Base-by-base conservation (phyloP, 2,329 filamentous ascomycete species). In the Cladophialophora bantiana region DNA sequence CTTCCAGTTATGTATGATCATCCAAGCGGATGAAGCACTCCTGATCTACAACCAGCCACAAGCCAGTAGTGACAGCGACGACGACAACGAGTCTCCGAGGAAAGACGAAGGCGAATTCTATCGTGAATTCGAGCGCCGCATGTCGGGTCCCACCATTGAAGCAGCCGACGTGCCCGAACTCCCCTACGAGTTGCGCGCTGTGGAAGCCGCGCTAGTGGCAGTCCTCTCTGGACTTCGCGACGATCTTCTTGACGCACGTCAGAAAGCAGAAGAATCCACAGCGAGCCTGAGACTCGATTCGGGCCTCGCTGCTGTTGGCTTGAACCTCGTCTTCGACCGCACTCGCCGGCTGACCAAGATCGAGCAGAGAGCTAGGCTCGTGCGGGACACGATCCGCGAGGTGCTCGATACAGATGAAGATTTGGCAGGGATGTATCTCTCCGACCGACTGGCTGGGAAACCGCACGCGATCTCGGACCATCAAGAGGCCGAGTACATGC, bases 401-500 rank as follows among this genome's bases (percentile, higher is more conserved):
- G 64, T 79, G 0, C 73, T 79, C 7, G 74, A 74, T 59, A 75
- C 76, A 4, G 77, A 79, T 50, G 74, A 75, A 54, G 78, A 79
- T 64, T 75, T 79, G 70, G 78, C 76, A 2, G 72, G 68, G 15
- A 77, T 79, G 76, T 77, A 78, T 64, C 71, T 79, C 15, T 73
- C 74, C 0, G 78, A 79, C 66, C 73, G 71, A 10, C 61, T 58
- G 26, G 69, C 71, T 0, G 78, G 77, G 7, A 71, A 69, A 6
- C 73, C 73, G 3, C 77, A 78, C 68, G 64, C 58, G 0, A 62
- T 71, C 7, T 65, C 72, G 3, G 76, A 79, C 54, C 77, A 79
- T 42, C 76, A 77, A 62, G 75, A 77, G 55, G 77, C 77, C 35
- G 78, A 79, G 70, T 79, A 79, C 62, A 66, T 79, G 52, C 70